phyloP scores from a whole-genome alignment of 345 rosid species.

The Theobroma cacao region DNA sequence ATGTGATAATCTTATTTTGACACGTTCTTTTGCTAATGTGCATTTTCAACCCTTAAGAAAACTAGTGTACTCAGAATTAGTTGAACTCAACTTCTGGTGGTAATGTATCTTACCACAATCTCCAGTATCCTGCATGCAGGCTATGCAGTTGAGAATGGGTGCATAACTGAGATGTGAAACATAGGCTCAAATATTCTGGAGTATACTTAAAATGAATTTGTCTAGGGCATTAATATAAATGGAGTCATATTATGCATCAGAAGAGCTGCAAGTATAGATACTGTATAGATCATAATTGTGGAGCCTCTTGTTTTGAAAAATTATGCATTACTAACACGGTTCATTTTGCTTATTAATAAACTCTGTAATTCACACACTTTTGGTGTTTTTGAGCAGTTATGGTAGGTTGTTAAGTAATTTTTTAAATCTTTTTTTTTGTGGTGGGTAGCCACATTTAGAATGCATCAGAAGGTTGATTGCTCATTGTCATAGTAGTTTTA shows the following conservation, averaged over 20 bases:
- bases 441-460: background rate
- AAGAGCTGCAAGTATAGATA: constrained; percentile 1
- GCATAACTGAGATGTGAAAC: background rate
- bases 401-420: background rate
- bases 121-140: background rate
- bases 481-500: background rate
- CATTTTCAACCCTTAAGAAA: background rate
- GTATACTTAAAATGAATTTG: background rate
- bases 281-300: background rate
- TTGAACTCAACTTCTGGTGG: background rate
- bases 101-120: background rate
- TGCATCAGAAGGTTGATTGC: background rate
- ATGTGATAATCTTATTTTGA: background rate
- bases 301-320: background rate
- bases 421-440: background rate
- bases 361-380: background rate
- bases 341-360: background rate
- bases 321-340: background rate
- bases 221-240: background rate
- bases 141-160: background rate
- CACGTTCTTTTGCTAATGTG: background rate
- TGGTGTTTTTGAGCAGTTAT: background rate
- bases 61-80: background rate
- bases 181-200: background rate
- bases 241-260: background rate